Evolutionary conservation across 2,329 filamentous ascomycete species (phyloP).

Genomic region (Stachybotrys chlorohalonatus): DNA sequence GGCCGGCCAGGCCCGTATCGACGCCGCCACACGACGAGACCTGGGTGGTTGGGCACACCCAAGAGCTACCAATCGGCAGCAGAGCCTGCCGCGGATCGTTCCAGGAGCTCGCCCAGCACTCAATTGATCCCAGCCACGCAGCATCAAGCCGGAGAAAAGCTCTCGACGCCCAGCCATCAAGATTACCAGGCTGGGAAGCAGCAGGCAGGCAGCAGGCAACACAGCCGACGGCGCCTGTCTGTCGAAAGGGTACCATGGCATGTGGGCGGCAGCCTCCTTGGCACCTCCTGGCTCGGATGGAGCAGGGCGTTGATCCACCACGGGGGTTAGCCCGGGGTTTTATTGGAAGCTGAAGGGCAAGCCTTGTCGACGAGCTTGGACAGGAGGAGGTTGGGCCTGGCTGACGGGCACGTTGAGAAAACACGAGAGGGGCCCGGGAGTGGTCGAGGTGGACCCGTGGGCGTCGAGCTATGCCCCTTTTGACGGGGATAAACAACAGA

Average conservation of each 20-base stretch:
- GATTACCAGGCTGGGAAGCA: not conserved
- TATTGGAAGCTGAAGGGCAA: not conserved
- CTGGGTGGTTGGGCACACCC: not conserved
- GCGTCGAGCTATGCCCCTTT: conserved; percentile 11
- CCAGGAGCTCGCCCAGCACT: not conserved
- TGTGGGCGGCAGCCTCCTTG: not conserved
- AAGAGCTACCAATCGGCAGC: not conserved
- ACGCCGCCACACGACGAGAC: not conserved
- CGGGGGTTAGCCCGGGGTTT: not conserved
- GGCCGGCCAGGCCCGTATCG: not conserved
- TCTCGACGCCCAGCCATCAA: not conserved
- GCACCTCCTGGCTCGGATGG: not conserved
- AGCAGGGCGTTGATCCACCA: not conserved
- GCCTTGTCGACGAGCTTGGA: not conserved
- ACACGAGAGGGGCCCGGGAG: conserved; percentile 4
- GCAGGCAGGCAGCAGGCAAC: not conserved
- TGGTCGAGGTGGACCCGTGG: not conserved
- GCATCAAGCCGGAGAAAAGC: not conserved
- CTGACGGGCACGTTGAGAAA: conserved; percentile 1
- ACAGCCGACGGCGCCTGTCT: too few relatives aligned
- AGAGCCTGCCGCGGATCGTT: not conserved
- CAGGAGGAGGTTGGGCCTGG: conserved; percentile 2
- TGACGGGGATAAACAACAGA: conserved; percentile 15
- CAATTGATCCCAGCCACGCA: not conserved
- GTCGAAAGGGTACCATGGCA: too few relatives aligned